Conservation (phyloP, 2,329 filamentous ascomycete genomes). For the Trichoderma cornu-damae region DNA sequence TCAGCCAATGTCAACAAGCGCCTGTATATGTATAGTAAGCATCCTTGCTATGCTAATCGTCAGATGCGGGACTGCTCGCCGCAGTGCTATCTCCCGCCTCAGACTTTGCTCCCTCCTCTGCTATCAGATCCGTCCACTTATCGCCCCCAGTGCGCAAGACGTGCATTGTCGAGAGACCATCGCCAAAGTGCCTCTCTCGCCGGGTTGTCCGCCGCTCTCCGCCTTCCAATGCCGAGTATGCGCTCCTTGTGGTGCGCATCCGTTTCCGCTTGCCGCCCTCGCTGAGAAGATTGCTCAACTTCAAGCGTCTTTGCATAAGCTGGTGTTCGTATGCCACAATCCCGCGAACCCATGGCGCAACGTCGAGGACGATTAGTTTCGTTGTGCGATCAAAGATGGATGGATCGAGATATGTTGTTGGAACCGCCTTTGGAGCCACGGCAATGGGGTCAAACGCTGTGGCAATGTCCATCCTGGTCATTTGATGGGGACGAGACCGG, state of each 20-base stretch:
- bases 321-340: conserved; percentile 74
- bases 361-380: conserved; percentile 62
- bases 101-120: conserved; percentile 22
- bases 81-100: conserved; percentile 11
- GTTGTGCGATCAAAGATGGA: conserved; percentile 74
- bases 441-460: conserved; percentile 59
- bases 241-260: conserved; percentile 66
- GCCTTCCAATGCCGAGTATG: conserved; percentile 72
- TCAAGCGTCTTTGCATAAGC: conserved; percentile 62
- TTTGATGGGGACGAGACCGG: conserved; percentile 22
- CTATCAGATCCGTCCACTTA: conserved; percentile 34
- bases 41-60: conserved; percentile 8
- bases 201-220: conserved; percentile 62
- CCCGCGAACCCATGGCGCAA: conserved; percentile 83
- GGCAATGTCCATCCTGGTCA: conserved; percentile 50
- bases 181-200: conserved; percentile 66
- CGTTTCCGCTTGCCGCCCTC: conserved; percentile 50
- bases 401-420: conserved; percentile 48
- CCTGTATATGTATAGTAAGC: not conserved
- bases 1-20: not conserved
- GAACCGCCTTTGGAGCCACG: conserved; percentile 40
- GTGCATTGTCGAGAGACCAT: conserved; percentile 52
- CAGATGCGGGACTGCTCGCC: conserved; percentile 14
- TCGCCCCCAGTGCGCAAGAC: conserved; percentile 61
- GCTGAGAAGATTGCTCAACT: conserved; percentile 57